Evolutionary conservation across 495 filamentous ascomycete genomes (phyloP).

Genomic region (Pseudevernia furfuracea): DNA sequence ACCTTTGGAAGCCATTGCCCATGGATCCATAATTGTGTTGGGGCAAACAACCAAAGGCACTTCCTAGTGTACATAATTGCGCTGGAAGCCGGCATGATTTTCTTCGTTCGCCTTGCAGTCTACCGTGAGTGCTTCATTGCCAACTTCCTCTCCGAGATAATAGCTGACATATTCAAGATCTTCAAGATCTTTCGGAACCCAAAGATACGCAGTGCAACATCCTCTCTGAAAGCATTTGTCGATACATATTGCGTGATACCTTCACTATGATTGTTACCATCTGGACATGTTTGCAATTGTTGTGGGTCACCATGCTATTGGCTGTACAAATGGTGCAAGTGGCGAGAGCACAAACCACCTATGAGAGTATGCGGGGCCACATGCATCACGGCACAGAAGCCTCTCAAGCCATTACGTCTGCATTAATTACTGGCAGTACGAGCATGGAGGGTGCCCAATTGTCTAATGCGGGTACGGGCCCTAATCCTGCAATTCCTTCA

Average conservation of each 20-base stretch:
- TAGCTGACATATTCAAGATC: slow-evolving; percentile 32
- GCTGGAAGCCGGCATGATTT: slow-evolving; percentile 64
- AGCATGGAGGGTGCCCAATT: slow-evolving; percentile 64
- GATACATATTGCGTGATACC: slow-evolving; percentile 65
- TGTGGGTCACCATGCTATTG: slow-evolving; percentile 94
- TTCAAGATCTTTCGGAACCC: slow-evolving; percentile 40
- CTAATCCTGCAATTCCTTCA: slow-evolving; percentile 37
- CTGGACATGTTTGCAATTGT: slow-evolving; percentile 75
- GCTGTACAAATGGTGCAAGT: slow-evolving; percentile 88
- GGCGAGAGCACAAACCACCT: slow-evolving; percentile 85
- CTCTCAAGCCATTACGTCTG: slow-evolving; percentile 62
- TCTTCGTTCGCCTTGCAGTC: slow-evolving; percentile 48
- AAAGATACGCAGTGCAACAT: slow-evolving; percentile 58
- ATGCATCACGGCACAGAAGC: slow-evolving; percentile 46
- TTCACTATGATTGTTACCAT: slow-evolving; percentile 71
- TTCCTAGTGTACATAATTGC: slow-evolving; percentile 83
- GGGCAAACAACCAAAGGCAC: slow-evolving; percentile 87
- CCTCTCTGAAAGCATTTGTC: slow-evolving; percentile 65
- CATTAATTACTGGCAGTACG: slow-evolving; percentile 65
- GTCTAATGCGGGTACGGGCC: slow-evolving; percentile 44
- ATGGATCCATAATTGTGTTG: slow-evolving; percentile 95
- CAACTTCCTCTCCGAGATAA: slow-evolving; percentile 5
- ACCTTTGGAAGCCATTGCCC: slow-evolving; percentile 76
- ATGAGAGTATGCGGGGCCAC: slow-evolving; percentile 82
- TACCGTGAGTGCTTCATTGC: slow-evolving; percentile 40